Percentiles rank a stretch among this genome's conserved stretches.
phyloP scores from a whole-genome alignment of 2,329 filamentous ascomycete species.

The Teratosphaeria zuluensis region DNA sequence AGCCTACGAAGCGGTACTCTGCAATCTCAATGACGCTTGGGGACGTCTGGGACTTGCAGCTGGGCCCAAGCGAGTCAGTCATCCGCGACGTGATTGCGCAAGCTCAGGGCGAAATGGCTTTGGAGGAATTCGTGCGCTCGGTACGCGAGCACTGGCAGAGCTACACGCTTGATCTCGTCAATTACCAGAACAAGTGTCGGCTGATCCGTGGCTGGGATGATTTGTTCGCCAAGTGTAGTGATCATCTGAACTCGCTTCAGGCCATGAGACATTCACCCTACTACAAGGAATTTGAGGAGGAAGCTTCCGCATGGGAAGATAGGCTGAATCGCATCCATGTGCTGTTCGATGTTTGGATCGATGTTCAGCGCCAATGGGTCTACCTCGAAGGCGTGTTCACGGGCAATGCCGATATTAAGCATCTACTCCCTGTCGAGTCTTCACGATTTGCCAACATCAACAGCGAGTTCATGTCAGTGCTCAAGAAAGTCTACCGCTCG shows the following conservation, averaged over 20 bases:
- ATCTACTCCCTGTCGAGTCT: constrained; percentile 90
- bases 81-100: constrained; percentile 91
- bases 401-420: constrained; percentile 97
- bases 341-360: constrained; percentile 98
- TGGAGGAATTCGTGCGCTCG: constrained; percentile 94
- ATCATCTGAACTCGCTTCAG: constrained; percentile 93
- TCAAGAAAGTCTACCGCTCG: constrained; percentile 98
- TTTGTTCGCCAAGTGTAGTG: constrained; percentile 94
- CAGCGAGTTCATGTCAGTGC: constrained; percentile 94
- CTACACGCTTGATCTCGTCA: constrained; percentile 86
- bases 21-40: constrained; percentile 92
- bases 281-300: constrained; percentile 98
- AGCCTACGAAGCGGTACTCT: constrained; percentile 86
- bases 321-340: constrained; percentile 96
- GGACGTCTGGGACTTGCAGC: constrained; percentile 95
- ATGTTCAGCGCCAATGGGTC: constrained; percentile 99
- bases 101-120: constrained; percentile 93
- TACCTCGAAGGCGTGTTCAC: constrained; percentile 99
- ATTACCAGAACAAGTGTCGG: constrained; percentile 96
- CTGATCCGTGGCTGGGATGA: constrained; percentile 98
- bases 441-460: constrained; percentile 99
- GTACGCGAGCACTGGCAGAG: constrained; percentile 96
- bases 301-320: constrained; percentile 94
- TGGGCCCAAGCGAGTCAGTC: constrained; percentile 74
- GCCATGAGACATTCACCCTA: constrained; percentile 99